Evolutionary conservation across 2,329 filamentous ascomycete genomes (phyloP).

Genomic region (Ceratocystis diversiconidia): DNA sequence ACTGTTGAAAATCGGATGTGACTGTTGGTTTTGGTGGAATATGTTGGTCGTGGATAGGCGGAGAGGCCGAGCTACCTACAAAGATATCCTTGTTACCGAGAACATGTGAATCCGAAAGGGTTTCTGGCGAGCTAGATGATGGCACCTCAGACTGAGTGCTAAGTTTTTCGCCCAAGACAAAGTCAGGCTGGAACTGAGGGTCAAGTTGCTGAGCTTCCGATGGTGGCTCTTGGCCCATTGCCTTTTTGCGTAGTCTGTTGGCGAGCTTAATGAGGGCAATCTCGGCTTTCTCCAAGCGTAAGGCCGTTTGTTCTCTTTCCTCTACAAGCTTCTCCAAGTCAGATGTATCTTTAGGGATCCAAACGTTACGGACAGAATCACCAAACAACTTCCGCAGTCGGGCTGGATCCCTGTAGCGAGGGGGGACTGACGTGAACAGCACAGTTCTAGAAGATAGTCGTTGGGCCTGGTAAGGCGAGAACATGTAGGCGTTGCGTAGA

Average conservation of each 20-base stretch:
- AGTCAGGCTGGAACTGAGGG: constrained; percentile 9
- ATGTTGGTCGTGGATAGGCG: constrained; percentile 31
- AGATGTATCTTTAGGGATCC: constrained; percentile 63
- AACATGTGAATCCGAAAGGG: background rate
- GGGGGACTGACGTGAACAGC: constrained; percentile 76
- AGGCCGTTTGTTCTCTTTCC: constrained; percentile 58
- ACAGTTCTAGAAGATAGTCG: constrained; percentile 84
- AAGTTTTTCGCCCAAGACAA: constrained; percentile 7
- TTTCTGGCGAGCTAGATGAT: constrained; percentile 21
- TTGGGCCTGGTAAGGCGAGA: constrained; percentile 67
- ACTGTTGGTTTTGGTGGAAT: background rate
- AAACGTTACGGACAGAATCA: constrained; percentile 63
- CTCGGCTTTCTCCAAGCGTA: constrained; percentile 71
- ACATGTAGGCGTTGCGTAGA: constrained; percentile 81
- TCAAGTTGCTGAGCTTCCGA: constrained; percentile 3
- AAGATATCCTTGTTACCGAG: constrained; percentile 5
- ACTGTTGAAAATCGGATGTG: background rate
- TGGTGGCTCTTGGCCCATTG: constrained; percentile 14
- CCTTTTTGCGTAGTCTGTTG: constrained; percentile 47
- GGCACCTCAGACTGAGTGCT: constrained; percentile 24
- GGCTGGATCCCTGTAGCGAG: constrained; percentile 57
- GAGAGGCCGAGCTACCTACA: background rate
- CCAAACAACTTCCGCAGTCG: constrained; percentile 68
- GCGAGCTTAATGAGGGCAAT: constrained; percentile 64
- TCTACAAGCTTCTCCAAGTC: constrained; percentile 64